These are phyloP conservation scores for Botrytis porri DNA, from an alignment of 2,329 filamentous ascomycete species.

Conservation along the genomic window DNA sequence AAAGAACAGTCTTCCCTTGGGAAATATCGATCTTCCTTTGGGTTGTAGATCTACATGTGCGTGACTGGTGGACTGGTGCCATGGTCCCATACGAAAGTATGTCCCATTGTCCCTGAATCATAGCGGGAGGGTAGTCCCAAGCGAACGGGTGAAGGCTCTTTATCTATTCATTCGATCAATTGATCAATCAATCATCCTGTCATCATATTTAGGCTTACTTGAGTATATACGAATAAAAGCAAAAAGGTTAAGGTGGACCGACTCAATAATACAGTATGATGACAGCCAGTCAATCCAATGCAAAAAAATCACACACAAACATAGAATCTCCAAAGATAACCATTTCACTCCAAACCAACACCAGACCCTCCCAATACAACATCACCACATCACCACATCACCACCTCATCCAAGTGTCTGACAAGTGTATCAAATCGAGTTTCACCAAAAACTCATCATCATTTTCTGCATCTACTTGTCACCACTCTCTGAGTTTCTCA, in stretches of 20 bases:
- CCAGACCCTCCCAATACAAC: too few species aligned
- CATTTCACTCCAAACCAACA: background rate
- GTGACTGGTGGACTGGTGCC: background rate
- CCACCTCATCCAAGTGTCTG: background rate
- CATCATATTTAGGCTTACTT: too few species aligned
- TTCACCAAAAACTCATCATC: background rate
- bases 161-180: background rate
- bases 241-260: background rate
- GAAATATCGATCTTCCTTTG: background rate
- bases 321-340: background rate
- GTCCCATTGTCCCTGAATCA: conserved; percentile 2
- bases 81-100: too few species aligned
- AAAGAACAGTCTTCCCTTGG: background rate
- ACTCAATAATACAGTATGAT: background rate
- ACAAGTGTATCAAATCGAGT: background rate
- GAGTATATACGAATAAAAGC: background rate
- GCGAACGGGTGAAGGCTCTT: background rate
- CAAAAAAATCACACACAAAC: background rate
- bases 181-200: too few species aligned
- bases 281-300: background rate
- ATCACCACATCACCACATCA: background rate
- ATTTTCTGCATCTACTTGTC: background rate
- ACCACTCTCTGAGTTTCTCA: background rate
- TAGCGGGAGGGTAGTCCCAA: background rate
- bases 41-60: background rate